phyloP scores from a whole-genome alignment of 306 rosid species.

The Trifolium subterraneum region DNA sequence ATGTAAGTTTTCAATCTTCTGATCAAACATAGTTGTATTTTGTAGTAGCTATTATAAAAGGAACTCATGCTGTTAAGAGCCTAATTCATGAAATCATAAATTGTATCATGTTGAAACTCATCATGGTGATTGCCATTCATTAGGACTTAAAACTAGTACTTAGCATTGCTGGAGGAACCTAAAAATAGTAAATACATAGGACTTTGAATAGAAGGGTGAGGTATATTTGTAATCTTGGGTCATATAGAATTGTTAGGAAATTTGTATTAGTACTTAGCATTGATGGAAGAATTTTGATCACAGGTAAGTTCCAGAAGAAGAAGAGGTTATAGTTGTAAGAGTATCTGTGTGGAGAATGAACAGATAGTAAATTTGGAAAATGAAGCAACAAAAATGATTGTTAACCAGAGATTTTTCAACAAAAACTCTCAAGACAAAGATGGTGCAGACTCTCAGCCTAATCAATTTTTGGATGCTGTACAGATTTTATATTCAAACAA shows the following conservation, averaged over 20 bases:
- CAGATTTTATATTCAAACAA: conserved; percentile 74
- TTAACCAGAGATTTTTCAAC: conserved; percentile 51
- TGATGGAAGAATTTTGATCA: conserved; percentile 14
- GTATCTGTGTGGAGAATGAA: conserved; percentile 46
- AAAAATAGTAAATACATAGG: no score
- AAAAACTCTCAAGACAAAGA: conserved; percentile 47
- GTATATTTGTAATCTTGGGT: no score
- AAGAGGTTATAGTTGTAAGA: conserved; percentile 59
- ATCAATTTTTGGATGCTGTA: conserved; percentile 68
- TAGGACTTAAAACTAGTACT: no score
- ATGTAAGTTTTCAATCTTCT: conserved; percentile 53
- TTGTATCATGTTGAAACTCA: not conserved
- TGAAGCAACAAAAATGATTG: conserved; percentile 55
- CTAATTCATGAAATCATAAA: not conserved
- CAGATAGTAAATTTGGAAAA: conserved; percentile 42
- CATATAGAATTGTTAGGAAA: no score
- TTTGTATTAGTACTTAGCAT: not conserved
- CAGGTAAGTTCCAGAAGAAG: conserved; percentile 49
- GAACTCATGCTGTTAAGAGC: not conserved
- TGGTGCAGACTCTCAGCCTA: conserved; percentile 55
- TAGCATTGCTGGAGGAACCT: no score
- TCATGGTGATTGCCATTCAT: no score
- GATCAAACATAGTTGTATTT: not conserved
- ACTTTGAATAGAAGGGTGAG: no score
- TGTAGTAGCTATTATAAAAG: conserved; percentile 3